Evolutionary conservation across 2,329 filamentous ascomycete genomes (phyloP), one percentile per base, ranked within the genome.

Genomic region (Epichloe gansuensis): DNA sequence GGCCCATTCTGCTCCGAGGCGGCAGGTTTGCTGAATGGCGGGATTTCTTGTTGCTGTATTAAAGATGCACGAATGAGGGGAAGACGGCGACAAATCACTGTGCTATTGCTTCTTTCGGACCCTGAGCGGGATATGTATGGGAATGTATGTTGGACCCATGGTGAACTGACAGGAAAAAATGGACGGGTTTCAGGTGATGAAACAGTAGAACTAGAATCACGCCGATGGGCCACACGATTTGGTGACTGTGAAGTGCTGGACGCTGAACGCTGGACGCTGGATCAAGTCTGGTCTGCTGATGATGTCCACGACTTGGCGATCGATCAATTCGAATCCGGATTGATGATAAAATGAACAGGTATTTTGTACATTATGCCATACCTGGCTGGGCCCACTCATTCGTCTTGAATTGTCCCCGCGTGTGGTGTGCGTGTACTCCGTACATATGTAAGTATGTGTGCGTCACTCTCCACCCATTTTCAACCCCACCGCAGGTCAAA

Each of bases 1-100:
- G 5, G 31, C 31, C 5, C 12, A 38, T 49, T 36, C 58, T 1
- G 57, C 66, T 9, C 12, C 2, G 43, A 8, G 1, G 12, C 5
- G 23, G 43, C 43, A 17, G 31, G 7, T 17, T 34, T 45, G 27
- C 27, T 9, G 4, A 31, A 31, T 31, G 27, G 27, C 8, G 27
- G 3, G 27, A 31, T 31, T 3, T 3, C 27, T 31, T 11, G 27
- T 31, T 31, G 17, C 17, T 21, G 2, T 21, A 31, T 11, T 4
- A 3, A 31, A 31, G 27, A 31, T 11, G 27, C 27, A 31, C 27
- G 27, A 31, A 9, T 31, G 27, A 31, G 27, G 27, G 8, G 8
- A n/a, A 13, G 21, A 39, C 6, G 36, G 36, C 13, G 8, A 31
- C 27, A 21, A 21, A 9, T 11, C 3, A 31, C 27, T 31, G 27